Evolutionary conservation across 2,329 filamentous ascomycete species (phyloP).

Genomic region (Ophiosphaerella narmari): DNA sequence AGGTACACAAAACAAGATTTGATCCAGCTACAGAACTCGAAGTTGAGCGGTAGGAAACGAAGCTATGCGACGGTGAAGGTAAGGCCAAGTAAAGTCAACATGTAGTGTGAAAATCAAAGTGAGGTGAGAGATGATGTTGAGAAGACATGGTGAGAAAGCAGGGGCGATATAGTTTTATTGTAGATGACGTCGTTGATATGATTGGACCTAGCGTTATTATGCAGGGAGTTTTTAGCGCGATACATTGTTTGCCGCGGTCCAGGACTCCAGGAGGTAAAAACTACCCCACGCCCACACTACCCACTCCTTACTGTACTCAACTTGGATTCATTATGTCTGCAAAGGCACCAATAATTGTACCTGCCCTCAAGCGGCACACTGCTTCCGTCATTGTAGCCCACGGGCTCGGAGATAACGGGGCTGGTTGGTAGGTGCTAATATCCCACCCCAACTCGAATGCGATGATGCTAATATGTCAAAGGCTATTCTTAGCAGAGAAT

Average conservation of each 20-base stretch:
- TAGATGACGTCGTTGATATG: slow-evolving; percentile 40
- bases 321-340: slow-evolving; percentile 1
- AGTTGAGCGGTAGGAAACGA: background rate
- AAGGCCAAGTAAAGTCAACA: too few relatives aligned
- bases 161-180: slow-evolving; percentile 17
- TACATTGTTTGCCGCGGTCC: background rate
- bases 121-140: slow-evolving; percentile 4
- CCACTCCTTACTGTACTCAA: slow-evolving; percentile 5
- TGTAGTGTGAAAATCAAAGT: background rate
- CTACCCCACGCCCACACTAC: slow-evolving; percentile 20
- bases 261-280: background rate
- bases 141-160: slow-evolving; percentile 7
- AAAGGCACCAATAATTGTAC: slow-evolving; percentile 64
- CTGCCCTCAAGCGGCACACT: slow-evolving; percentile 81
- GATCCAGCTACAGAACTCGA: background rate
- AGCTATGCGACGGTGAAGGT: background rate
- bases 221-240: slow-evolving; percentile 30
- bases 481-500: slow-evolving; percentile 80
- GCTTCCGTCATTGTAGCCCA: slow-evolving; percentile 95
- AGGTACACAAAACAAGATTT: background rate
- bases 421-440: slow-evolving; percentile 66
- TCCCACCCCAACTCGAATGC: background rate
- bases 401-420: slow-evolving; percentile 80
- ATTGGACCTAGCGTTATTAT: slow-evolving; percentile 31
- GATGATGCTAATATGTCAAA: slow-evolving; percentile 36